Base-by-base conservation (phyloP, 257 asterid species). In the Solanum arcanum region DNA sequence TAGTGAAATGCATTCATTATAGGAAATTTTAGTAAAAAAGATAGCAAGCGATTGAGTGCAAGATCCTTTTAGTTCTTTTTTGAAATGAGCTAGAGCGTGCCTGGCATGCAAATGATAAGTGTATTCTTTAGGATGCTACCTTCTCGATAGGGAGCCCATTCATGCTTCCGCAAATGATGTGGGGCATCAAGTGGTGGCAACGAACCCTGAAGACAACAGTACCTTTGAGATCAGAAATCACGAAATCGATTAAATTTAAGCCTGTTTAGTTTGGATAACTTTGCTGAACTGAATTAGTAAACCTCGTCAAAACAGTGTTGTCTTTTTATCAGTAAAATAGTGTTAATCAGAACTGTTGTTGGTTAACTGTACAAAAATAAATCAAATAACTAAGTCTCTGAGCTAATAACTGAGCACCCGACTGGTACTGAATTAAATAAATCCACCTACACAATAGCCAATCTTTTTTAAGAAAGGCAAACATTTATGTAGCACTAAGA, bases 161-260 rank as follows among this genome's bases (percentile, higher is more conserved):
- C 98, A 86, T 97, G 99, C 92, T 92, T 94, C 84, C 99, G 98
- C 89, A 95, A 88, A 92, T 97, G 99, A 91, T 96, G 98, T 80
- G 98, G 98, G 86, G 99, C 98, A 56, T 97, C 98, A 64, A 97
- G 96, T 29, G 98, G 99, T 47, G 99, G 99, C 88, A 97, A 93
- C 64, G 93, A 83, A 56, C 98, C 99, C 98, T 95, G 94, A 85
- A 80, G 88, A 89, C 49, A 83, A 68, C 27, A 33, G 64, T 64
- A 84, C 56, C 78, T 27, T 42, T 75, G 75, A 75, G 46, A 47
- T 80, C 41, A 29, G 60, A 49, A 80, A 80, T 47, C 68, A 80
- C 12, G 16, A 47, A 44, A 14, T n/a, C 16, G 23, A 77, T 25
- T 39, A 37, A 46, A 78, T 46, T 46, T 78, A 25, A 46, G 84